Evolutionary conservation across 1,284 basidiomycete genomes (phyloP), one percentile per base, ranked within the genome.

Genomic region (Athelia psychrophila): DNA sequence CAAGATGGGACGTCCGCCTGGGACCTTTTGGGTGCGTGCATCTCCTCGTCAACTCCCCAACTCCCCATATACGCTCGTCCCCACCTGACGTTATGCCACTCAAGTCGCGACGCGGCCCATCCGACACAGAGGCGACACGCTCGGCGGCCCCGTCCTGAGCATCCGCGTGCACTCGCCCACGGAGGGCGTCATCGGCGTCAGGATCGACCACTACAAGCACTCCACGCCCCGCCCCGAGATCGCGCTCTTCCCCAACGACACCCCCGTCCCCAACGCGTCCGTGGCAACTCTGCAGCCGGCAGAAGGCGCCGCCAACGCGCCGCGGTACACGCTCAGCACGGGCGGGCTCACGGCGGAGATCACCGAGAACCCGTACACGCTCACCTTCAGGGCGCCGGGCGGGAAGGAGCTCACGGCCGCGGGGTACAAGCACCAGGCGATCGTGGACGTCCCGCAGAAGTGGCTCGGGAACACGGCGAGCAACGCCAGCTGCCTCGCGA

Each of bases 121-220:
- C 48, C 69, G 71, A 44, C 72, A 77, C 59, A 69, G 80, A 15
- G 80, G 80, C 20, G 81, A 83, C 57, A 81, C 78, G 0, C 65
- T 83, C n/a, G 78, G 77, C 48, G 74, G 36, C 64, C 70, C 15
- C 24, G 51, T 13, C 56, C 61, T 88, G 46, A 81, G 74, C 49
- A 71, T 88, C 50, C 76, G 75, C 30, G 71, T 89, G 5, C 74
- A 83, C 58, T 84, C 84, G 4, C 86, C 85, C 0, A 81, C 80
- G 2, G 78, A 86, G 59, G 83, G 84, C 47, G 79, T 88, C 10
- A 74, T 90, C 55, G 83, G 81, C 10, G 81, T 85, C 36, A 80
- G 76, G 57, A 79, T 87, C 56, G 74, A 82, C 50, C 84, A 86
- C 64, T 83, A 85, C 70, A 75, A 73, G 54, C 66, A 76, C 54